Base-by-base conservation (phyloP, 2,329 filamentous ascomycete genomes). In the Microdochium nivale region DNA sequence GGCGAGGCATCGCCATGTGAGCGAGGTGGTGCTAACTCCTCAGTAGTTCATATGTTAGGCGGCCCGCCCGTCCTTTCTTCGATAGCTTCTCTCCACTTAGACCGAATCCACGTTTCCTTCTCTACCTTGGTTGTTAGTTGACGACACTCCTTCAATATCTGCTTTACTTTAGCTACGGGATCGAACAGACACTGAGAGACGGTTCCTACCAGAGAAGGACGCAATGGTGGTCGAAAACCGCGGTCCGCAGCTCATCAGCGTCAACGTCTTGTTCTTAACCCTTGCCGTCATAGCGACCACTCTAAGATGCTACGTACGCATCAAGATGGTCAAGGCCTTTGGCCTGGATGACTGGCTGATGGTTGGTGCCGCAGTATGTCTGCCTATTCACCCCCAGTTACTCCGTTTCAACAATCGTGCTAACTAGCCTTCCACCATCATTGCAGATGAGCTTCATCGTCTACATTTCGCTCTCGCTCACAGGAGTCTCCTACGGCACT, bases 261-360 rank as follows among this genome's bases (percentile, higher is more conserved):
- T 69, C 24, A 63, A 62, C 52, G 62, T 62, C 52, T 58, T 60
- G 8, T 55, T 70, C 14, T 33, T 64, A n/a, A 47, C 53, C 3
- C 40, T 62, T 14, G 63, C 67, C 1, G 24, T 64, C 24, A 53
- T 64, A 24, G 55, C 66, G 46, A 60, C 60, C 2, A 3, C 52
- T 48, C 55, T 72, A n/a, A 57, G 69, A 53, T 61, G 62, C 33
- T 71, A 63, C 55, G 65, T 68, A 19, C 65, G 69, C 23, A 48
- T 61, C 1, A 54, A 55, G 5, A 51, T 72, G 13, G 64, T 72
- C 32, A 69, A 64, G 55, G 65, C 62, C 32, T 72, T 72, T 56
- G 69, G 68, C 1, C 49, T 62, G 9, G 70, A 72, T 53, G 70
- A 72, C 54, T 69, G 63, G 62, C 59, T 66, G 49, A 73, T 73